Conservation (phyloP, 768 basidiomycete species). For the Suillus ampliporus region DNA sequence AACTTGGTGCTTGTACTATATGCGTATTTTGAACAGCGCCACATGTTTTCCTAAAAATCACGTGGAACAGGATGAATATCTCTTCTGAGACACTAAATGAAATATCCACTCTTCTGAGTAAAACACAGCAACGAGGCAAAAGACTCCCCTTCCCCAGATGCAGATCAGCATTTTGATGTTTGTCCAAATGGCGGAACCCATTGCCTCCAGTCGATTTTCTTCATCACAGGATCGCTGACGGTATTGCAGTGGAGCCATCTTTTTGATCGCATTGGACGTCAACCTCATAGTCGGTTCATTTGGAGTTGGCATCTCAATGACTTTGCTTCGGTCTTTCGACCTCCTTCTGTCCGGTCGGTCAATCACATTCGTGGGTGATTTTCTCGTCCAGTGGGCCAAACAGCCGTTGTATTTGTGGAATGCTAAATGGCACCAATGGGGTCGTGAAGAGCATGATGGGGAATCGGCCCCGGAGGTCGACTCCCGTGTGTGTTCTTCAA, state of each 20-base stretch:
- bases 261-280: constrained; percentile 40
- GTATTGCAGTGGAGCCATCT: constrained; percentile 37
- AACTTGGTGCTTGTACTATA: too few species aligned
- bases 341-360: constrained; percentile 24
- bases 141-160: constrained; percentile 43
- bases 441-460: constrained; percentile 55
- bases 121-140: constrained; percentile 14
- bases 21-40: too few species aligned
- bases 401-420: constrained; percentile 29
- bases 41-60: background rate
- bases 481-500: too few species aligned
- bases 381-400: background rate
- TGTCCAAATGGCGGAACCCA: constrained; percentile 39
- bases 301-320: constrained; percentile 33
- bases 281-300: constrained; percentile 31
- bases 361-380: background rate
- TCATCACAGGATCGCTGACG: constrained; percentile 30
- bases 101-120: background rate
- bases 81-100: background rate
- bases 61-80: background rate
- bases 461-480: too few species aligned
- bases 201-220: constrained; percentile 42
- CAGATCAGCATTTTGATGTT: constrained; percentile 45
- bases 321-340: constrained; percentile 36
- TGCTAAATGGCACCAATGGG: constrained; percentile 47